A percentile compares a stretch with the other conserved stretches of the same genome.
Conservation (phyloP, 495 filamentous ascomycete genomes). For the Penicillium macrosclerotiorum region DNA sequence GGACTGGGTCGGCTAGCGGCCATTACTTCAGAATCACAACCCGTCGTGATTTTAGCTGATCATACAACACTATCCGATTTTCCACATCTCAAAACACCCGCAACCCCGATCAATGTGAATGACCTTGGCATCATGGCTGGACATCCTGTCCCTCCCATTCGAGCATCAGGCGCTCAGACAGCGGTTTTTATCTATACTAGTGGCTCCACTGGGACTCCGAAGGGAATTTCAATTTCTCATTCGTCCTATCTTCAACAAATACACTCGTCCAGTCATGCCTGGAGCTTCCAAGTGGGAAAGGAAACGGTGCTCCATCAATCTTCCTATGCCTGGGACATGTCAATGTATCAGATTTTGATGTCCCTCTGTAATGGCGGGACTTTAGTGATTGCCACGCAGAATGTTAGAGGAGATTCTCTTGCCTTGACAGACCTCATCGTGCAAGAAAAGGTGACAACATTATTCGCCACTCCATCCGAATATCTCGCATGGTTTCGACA, state of each 20-base stretch:
- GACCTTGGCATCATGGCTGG: not conserved
- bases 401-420: slow-evolving; percentile 28
- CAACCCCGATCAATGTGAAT: slow-evolving; percentile 14
- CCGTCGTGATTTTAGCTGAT: slow-evolving; percentile 17
- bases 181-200: slow-evolving; percentile 44
- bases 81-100: not conserved
- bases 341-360: slow-evolving; percentile 31
- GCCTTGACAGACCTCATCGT: slow-evolving; percentile 32
- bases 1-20: slow-evolving; percentile 28
- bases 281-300: slow-evolving; percentile 10
- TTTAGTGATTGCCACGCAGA: slow-evolving; percentile 23
- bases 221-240: slow-evolving; percentile 38
- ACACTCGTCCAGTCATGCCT: slow-evolving; percentile 19
- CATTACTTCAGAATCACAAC: slow-evolving; percentile 23
- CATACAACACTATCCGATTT: slow-evolving; percentile 2
- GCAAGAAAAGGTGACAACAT: slow-evolving; percentile 32
- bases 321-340: slow-evolving; percentile 38
- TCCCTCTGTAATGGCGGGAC: slow-evolving; percentile 33
- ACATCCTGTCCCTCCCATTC: not conserved
- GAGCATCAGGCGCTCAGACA: slow-evolving; percentile 7
- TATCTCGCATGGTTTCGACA: slow-evolving; percentile 35
- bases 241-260: slow-evolving; percentile 27
- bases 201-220: slow-evolving; percentile 38
- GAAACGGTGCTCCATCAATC: slow-evolving; percentile 44
- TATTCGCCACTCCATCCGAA: slow-evolving; percentile 42